Evolutionary conservation across 768 basidiomycete species (phyloP).

Genomic region (Cytidiella melzeri): DNA sequence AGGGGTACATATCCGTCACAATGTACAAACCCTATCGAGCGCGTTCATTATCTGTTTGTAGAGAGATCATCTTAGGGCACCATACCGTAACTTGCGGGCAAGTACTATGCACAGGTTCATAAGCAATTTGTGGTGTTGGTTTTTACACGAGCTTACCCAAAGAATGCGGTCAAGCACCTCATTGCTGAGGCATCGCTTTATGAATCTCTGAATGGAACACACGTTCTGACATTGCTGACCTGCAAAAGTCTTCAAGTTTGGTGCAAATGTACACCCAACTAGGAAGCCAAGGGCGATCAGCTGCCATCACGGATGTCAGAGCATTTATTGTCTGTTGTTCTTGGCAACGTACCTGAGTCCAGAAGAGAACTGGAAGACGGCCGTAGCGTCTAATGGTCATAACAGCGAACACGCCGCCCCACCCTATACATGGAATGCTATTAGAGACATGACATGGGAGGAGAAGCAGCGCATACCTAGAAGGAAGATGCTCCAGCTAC

Average conservation of each 20-base stretch:
- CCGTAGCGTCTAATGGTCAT: conserved; percentile 62
- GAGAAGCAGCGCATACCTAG: conserved; percentile 32
- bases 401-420: conserved; percentile 53
- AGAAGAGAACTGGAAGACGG: conserved; percentile 63
- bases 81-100: conserved; percentile 54
- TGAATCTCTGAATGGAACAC: not conserved
- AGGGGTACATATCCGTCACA: conserved; percentile 60
- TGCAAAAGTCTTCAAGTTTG: conserved; percentile 48
- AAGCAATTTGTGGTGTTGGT: not conserved
- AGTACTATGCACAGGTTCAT: conserved; percentile 28
- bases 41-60: not conserved
- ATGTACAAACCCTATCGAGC: conserved; percentile 47
- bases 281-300: conserved; percentile 52
- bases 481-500: conserved; percentile 62
- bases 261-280: conserved; percentile 51
- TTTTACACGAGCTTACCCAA: conserved; percentile 37
- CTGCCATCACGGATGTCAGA: conserved; percentile 21
- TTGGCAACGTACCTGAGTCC: conserved; percentile 49
- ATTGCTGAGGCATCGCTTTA: conserved; percentile 31
- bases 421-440: conserved; percentile 30
- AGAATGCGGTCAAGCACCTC: conserved; percentile 55
- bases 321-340: not conserved
- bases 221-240: conserved; percentile 28
- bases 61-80: not conserved
- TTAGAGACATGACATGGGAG: not conserved